These are phyloP conservation scores for Bullera alba DNA, from an alignment of 768 basidiomycete genomes.

Conservation along the genomic window DNA sequence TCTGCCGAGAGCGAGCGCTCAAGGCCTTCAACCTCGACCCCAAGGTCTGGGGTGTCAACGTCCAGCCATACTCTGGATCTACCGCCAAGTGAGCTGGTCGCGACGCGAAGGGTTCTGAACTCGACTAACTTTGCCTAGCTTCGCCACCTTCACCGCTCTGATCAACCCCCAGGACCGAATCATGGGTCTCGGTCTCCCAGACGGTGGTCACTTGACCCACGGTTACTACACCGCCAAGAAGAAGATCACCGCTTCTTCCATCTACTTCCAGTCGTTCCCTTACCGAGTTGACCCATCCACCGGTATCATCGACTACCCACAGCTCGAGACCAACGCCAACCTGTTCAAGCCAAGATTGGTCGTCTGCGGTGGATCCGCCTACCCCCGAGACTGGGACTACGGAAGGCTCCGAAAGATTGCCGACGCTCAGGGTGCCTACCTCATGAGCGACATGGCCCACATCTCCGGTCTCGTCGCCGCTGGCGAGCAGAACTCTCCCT, in stretches of 20 bases:
- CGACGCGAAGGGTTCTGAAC: neutral
- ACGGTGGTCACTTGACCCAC: conserved; percentile 94
- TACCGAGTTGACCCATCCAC: conserved; percentile 69
- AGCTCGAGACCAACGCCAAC: conserved; percentile 73
- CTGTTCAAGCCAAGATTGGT: conserved; percentile 92
- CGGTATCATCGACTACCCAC: conserved; percentile 81
- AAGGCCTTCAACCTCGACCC: conserved; percentile 93
- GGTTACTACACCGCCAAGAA: conserved; percentile 99
- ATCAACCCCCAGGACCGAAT: conserved; percentile 95
- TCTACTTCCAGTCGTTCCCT: conserved; percentile 98
- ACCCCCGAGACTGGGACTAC: conserved; percentile 98
- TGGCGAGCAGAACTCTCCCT: conserved; percentile 80
- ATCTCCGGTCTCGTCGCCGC: conserved; percentile 92
- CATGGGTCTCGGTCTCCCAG: conserved; percentile 97
- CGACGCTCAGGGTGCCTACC: conserved; percentile 79
- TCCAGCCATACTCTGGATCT: conserved; percentile 81
- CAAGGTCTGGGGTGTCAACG: conserved; percentile 88
- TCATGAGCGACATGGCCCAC: conserved; percentile 97
- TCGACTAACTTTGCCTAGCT: conserved; percentile 55
- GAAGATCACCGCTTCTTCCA: conserved; percentile 99
- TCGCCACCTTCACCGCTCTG: conserved; percentile 90
- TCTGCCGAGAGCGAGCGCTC: conserved; percentile 92
- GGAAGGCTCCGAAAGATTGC: conserved; percentile 69
- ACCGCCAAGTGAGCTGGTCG: conserved; percentile 72
- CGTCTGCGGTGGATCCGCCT: conserved; percentile 97